Percentiles rank a stretch among this genome's conserved stretches.
Evolutionary conservation across 768 basidiomycete genomes (phyloP).

Genomic region (Cyclocybe aegerita): DNA sequence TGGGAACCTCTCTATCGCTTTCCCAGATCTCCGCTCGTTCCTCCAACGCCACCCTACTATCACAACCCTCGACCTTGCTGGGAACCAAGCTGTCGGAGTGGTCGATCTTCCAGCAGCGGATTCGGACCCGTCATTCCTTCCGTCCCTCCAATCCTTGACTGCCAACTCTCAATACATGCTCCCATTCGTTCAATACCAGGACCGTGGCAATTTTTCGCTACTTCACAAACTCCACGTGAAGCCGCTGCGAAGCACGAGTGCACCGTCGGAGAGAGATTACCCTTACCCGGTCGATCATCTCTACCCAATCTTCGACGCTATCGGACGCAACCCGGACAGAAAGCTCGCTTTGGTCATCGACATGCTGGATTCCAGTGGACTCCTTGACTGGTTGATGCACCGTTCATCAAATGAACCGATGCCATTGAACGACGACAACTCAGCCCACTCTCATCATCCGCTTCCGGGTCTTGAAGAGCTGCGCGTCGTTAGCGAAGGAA

Average conservation of each 20-base stretch:
- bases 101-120: not conserved
- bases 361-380: too few species aligned
- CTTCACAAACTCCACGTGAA: not conserved
- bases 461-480: too few species aligned
- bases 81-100: slow-evolving; percentile 5
- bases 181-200: slow-evolving; percentile 7
- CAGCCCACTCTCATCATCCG: too few species aligned
- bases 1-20: slow-evolving; percentile 10
- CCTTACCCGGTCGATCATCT: not conserved
- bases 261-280: not conserved
- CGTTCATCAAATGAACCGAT: too few species aligned
- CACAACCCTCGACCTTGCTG: slow-evolving; percentile 15
- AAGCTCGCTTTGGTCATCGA: too few species aligned
- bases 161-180: slow-evolving; percentile 3
- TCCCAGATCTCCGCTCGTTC: slow-evolving; percentile 19
- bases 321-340: too few species aligned
- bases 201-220: not conserved
- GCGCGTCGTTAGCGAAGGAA: too few species aligned
- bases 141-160: slow-evolving; percentile 1
- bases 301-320: not conserved
- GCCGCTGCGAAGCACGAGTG: not conserved
- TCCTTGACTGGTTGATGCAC: too few species aligned
- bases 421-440: too few species aligned
- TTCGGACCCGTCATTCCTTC: not conserved
- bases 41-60: slow-evolving; percentile 18